Conservation (phyloP, 345 rosid genomes). For the Psidium friedrichsthalianum region DNA sequence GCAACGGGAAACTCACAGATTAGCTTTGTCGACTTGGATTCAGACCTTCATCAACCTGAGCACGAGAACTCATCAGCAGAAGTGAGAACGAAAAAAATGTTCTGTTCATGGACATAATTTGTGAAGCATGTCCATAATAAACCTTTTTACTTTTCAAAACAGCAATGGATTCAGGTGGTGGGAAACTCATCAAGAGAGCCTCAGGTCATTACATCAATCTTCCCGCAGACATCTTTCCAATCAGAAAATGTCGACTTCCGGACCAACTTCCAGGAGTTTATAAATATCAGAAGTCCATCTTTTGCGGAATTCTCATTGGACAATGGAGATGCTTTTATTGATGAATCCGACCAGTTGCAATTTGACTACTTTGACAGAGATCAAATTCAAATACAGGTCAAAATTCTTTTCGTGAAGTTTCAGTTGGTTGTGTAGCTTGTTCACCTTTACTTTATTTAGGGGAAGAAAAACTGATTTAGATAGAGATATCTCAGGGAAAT, state of each 20-base stretch:
- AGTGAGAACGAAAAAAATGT: background rate
- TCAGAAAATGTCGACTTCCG: background rate
- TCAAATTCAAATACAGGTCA: background rate
- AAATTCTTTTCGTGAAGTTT: background rate
- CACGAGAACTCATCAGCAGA: background rate
- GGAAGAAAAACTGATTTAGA: background rate
- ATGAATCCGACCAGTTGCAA: background rate
- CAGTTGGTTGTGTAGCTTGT: background rate
- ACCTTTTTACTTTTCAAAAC: background rate
- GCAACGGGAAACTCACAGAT: background rate
- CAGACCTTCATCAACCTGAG: background rate
- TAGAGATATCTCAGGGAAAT: background rate
- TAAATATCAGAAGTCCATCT: background rate
- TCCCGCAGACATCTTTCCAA: background rate
- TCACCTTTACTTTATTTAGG: background rate
- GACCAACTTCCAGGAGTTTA: background rate
- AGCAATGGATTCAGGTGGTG: background rate
- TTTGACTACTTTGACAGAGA: background rate
- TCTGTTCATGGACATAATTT: background rate
- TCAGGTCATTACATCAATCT: background rate
- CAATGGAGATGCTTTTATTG: background rate
- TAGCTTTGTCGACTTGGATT: background rate
- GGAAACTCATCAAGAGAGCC: background rate
- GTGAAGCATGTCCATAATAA: background rate
- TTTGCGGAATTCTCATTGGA: background rate